Base-by-base conservation (phyloP, 2,329 filamentous ascomycete species). In the Microcyclospora tardicrescens region DNA sequence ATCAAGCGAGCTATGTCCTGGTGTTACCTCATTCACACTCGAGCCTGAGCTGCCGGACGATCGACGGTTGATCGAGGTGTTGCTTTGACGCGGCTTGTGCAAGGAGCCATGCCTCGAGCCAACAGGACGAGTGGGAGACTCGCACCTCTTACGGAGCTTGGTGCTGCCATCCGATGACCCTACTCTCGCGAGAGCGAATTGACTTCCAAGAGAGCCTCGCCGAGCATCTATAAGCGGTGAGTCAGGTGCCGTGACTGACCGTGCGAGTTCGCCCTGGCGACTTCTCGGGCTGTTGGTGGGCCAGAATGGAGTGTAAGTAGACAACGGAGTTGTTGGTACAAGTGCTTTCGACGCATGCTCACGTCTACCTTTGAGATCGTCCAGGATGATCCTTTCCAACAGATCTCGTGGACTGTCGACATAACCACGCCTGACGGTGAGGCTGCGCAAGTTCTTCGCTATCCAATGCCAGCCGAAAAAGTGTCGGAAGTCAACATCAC, bases 381-480 rank as follows among this genome's bases (percentile, higher is more conserved):
- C 91, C 43, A 98, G 65, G 16, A 98, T 87, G 50, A 98, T 93
- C 51, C 93, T 81, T 46, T 91, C 84, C 35, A 96, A 68, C 30
- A 98, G 73, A 57, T 96, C 91, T 13, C 81, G 80, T 3, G 85
- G 85, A 55, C 98, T 87, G 46, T 95, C 86, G 33, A 98, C 71
- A 46, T 80, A 78, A 39, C 84, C 89, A 50, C 86, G 78, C 64
- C 86, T 94, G 47, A 98, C 69, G 2, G 84, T 91, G 47, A 98
- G 69, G 45, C 85, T 93, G 43, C 86, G 79, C 45, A 98, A 67
- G 60, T 95, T 87, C 57, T 98, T 91, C 8, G 91, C 83, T 40
- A 96, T 65, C 42, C 83, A 78, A 59, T 98, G 89, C 91, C 91
- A 98, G 41, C 91, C 91, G 62, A 86, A 94, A 64, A 96, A 95